phyloP scores from a whole-genome alignment of 306 rosid genomes.

The Carpinus viminea region DNA sequence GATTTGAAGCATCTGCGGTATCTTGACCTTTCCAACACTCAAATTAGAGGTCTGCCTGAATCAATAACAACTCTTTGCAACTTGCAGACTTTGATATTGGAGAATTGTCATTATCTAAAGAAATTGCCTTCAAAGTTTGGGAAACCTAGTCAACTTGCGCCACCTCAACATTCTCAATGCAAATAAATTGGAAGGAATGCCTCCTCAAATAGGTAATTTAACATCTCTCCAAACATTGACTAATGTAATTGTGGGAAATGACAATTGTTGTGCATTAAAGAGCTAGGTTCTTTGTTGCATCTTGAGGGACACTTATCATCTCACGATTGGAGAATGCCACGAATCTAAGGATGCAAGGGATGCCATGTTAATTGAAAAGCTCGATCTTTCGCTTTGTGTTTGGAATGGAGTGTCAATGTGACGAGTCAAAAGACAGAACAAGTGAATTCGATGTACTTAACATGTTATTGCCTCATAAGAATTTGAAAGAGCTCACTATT shows the following conservation, averaged over 20 bases:
- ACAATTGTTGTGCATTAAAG: not conserved
- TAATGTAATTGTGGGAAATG: not conserved
- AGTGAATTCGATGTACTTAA: not conserved
- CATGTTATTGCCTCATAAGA: not conserved
- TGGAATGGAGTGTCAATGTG: not conserved
- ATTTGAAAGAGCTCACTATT: not conserved
- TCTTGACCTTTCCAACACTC: not conserved
- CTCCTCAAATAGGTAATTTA: not conserved
- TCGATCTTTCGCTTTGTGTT: not conserved
- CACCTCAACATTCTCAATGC: not conserved
- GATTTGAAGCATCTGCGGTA: constrained; percentile 6
- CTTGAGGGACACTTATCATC: constrained; percentile 1
- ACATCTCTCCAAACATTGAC: not conserved
- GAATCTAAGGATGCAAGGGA: not conserved
- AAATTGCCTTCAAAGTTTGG: not conserved
- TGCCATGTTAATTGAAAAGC: not conserved
- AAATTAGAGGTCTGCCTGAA: not conserved
- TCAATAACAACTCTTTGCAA: not conserved
- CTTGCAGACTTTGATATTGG: constrained; percentile 10
- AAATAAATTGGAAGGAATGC: not conserved
- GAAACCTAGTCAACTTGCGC: not conserved
- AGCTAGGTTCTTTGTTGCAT: not conserved
- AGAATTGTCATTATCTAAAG: not conserved
- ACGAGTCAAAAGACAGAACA: not conserved
- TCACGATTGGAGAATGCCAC: constrained; percentile 7